Evolutionary conservation across 2,329 filamentous ascomycete species (phyloP).

Genomic region (Cladophialophora carrionii): DNA sequence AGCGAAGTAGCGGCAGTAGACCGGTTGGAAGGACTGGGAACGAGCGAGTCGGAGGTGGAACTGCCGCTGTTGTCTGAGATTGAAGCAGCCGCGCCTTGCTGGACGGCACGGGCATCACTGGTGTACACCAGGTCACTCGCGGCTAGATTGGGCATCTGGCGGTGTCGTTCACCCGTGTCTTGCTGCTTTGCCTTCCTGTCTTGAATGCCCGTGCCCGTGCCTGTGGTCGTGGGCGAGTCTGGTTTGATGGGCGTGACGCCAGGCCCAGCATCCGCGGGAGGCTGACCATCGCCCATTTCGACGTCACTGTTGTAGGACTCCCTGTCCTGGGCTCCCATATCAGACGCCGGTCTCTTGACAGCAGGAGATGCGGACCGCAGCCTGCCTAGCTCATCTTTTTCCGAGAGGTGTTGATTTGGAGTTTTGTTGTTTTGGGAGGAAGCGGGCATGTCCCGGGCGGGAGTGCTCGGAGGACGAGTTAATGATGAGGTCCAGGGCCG

Average conservation of each 20-base stretch:
- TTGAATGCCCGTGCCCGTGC: slow-evolving; percentile 19
- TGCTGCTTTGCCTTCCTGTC: slow-evolving; percentile 36
- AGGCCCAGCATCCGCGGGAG: slow-evolving; percentile 12
- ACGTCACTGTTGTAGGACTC: slow-evolving; percentile 41
- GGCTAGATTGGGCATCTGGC: slow-evolving; percentile 22
- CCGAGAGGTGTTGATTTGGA: slow-evolving; percentile 37
- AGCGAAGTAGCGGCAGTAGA: slow-evolving; percentile 43
- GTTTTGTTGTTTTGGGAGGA: slow-evolving; percentile 21
- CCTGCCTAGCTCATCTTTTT: slow-evolving; percentile 38
- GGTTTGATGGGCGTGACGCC: slow-evolving; percentile 22
- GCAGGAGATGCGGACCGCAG: slow-evolving; percentile 57
- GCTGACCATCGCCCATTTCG: slow-evolving; percentile 40
- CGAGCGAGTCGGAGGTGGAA: slow-evolving; percentile 45
- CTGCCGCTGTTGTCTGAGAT: slow-evolving; percentile 40
- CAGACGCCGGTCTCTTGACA: slow-evolving; percentile 57
- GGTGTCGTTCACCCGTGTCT: slow-evolving; percentile 33
- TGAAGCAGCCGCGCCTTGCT: slow-evolving; percentile 31
- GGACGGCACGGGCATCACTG: slow-evolving; percentile 47
- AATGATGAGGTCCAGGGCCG: slow-evolving; percentile 26
- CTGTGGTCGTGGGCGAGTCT: slow-evolving; percentile 16
- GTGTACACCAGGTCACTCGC: slow-evolving; percentile 37
- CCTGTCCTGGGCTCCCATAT: slow-evolving; percentile 54
- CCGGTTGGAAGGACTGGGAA: slow-evolving; percentile 47
- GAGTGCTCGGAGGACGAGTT: slow-evolving; percentile 40
- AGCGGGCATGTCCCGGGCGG: slow-evolving; percentile 45